Evolutionary conservation across 1,284 basidiomycete species (phyloP).

Genomic region (Cutaneotrichosporon sp.): DNA sequence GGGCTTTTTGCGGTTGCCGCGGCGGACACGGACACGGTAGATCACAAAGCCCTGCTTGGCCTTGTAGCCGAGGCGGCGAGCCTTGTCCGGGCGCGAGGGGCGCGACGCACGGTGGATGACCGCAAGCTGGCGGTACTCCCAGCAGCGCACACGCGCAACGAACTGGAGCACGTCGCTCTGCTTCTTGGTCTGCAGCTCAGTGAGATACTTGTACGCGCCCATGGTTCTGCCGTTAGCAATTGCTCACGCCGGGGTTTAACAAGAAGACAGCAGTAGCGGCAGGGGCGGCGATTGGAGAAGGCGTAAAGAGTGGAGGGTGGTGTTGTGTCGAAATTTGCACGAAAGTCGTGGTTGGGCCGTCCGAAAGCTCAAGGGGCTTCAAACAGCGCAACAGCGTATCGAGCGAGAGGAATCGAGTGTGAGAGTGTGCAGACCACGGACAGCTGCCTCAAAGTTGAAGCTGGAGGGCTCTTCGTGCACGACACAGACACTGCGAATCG

Average conservation of each 20-base stretch:
- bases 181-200: conserved; percentile 64
- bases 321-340: too few relatives aligned
- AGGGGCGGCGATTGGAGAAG: not conserved
- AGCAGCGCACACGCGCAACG: conserved; percentile 96
- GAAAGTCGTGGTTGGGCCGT: too few relatives aligned
- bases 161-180: conserved; percentile 85
- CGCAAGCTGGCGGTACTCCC: conserved; percentile 98
- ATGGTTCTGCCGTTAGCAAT: not conserved
- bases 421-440: too few relatives aligned
- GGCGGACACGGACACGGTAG: conserved; percentile 95
- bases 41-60: conserved; percentile 99
- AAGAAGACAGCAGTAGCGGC: not conserved
- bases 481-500: too few relatives aligned
- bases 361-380: too few relatives aligned
- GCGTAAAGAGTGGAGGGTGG: not conserved
- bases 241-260: not conserved
- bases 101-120: conserved; percentile 97
- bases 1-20: conserved; percentile 99
- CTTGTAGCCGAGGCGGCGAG: conserved; percentile 97
- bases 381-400: too few relatives aligned
- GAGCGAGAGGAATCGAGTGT: too few relatives aligned
- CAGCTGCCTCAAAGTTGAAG: too few relatives aligned
- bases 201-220: conserved; percentile 59
- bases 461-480: too few relatives aligned
- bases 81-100: conserved; percentile 98